These are phyloP conservation scores for Dryas octopetala DNA, from an alignment of 306 rosid genomes.

Conservation along the genomic window DNA sequence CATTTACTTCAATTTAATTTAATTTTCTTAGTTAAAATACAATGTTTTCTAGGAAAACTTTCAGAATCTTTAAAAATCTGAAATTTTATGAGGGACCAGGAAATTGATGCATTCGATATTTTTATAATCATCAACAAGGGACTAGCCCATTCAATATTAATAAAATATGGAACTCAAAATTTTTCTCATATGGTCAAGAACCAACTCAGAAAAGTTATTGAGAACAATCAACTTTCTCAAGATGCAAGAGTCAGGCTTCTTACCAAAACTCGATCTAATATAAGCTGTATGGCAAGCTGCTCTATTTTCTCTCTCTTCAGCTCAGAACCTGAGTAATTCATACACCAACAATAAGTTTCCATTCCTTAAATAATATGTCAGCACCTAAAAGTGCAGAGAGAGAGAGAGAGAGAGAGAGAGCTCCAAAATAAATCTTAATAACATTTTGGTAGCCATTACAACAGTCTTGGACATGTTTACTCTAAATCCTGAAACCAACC, in stretches of 20 bases:
- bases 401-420: not conserved
- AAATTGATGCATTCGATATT: not conserved
- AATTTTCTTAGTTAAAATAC: not conserved
- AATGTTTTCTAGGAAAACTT: not conserved
- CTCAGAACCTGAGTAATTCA: conserved; percentile 59
- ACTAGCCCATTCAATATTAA: not conserved
- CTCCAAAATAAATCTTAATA: not conserved
- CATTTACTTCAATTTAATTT: not conserved
- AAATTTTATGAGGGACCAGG: not conserved
- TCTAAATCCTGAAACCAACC: not conserved
- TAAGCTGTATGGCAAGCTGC: conserved; percentile 76
- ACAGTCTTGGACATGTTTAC: not conserved
- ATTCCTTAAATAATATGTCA: conserved; percentile 6
- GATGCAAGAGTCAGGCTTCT: conserved; percentile 18
- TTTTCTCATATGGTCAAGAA: not conserved
- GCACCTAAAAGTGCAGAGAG: conserved; percentile 18
- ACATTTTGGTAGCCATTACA: not conserved
- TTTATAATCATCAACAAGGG: not conserved
- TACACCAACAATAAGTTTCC: conserved; percentile 20
- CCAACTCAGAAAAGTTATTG: not conserved
- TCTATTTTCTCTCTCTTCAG: conserved; percentile 81
- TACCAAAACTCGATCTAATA: conserved; percentile 74
- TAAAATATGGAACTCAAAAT: not conserved
- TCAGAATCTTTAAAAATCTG: not conserved
- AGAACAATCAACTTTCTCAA: conserved; percentile 16